Conservation (phyloP, 352 stramenopile genomes). For the Phytophthora sp. region DNA sequence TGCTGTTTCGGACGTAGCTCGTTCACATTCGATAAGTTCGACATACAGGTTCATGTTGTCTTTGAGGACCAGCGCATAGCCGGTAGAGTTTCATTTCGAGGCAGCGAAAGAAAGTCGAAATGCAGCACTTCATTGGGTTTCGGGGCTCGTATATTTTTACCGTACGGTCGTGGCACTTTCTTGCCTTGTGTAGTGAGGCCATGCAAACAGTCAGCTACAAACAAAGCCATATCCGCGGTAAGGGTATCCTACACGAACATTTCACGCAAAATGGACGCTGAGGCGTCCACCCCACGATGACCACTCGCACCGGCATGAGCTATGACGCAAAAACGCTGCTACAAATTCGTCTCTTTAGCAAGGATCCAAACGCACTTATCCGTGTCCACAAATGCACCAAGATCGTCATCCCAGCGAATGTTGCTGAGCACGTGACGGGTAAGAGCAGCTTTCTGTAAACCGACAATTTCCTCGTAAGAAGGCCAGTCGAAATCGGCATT, state of each 20-base stretch:
- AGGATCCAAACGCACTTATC: background rate
- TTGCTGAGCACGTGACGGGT: background rate
- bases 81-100: background rate
- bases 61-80: background rate
- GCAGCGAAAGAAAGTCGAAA: background rate
- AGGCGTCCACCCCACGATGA: background rate
- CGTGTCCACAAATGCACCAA: background rate
- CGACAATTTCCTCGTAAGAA: background rate
- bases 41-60: background rate
- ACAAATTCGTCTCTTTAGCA: background rate
- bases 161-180: background rate
- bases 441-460: background rate
- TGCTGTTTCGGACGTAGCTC: background rate
- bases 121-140: background rate
- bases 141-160: background rate
- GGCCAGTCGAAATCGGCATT: background rate
- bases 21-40: background rate
- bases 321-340: background rate
- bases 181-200: background rate
- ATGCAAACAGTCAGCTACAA: background rate
- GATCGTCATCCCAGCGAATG: background rate
- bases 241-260: background rate
- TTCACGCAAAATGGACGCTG: background rate
- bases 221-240: background rate
- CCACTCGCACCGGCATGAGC: background rate